Percentiles rank a stretch among this genome's conserved stretches.
These are phyloP conservation scores for Populus hybrid DNA, from an alignment of 441 rosid species.

Conservation along the genomic window DNA sequence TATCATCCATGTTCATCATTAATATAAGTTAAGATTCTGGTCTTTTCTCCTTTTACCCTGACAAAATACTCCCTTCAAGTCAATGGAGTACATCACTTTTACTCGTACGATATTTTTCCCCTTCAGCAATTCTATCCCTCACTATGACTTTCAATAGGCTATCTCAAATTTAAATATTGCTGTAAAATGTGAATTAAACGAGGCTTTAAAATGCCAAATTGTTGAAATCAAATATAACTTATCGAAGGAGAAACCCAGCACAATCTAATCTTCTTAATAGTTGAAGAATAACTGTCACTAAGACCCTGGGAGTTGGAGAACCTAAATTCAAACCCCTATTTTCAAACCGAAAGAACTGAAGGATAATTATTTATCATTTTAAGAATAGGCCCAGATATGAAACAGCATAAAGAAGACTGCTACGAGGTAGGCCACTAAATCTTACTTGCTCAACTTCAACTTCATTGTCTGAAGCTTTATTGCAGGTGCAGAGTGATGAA, in stretches of 20 bases:
- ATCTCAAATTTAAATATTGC: background rate
- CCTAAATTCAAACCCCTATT: background rate
- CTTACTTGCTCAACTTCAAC: constrained; percentile 97
- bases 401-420: background rate
- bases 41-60: background rate
- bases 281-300: background rate
- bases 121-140: background rate
- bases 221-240: background rate
- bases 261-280: background rate
- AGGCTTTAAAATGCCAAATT: background rate
- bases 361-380: background rate
- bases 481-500: constrained; percentile 96
- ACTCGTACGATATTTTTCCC: background rate
- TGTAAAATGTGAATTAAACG: background rate
- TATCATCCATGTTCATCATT: background rate
- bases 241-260: background rate
- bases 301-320: background rate
- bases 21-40: background rate
- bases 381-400: background rate
- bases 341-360: background rate
- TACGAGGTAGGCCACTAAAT: background rate
- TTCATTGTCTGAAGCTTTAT: constrained; percentile 94
- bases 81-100: background rate
- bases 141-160: background rate
- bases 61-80: background rate